Evolutionary conservation across 768 basidiomycete species (phyloP), one percentile per base, ranked within the genome.

Genomic region (Neoboletus subvelutipes): DNA sequence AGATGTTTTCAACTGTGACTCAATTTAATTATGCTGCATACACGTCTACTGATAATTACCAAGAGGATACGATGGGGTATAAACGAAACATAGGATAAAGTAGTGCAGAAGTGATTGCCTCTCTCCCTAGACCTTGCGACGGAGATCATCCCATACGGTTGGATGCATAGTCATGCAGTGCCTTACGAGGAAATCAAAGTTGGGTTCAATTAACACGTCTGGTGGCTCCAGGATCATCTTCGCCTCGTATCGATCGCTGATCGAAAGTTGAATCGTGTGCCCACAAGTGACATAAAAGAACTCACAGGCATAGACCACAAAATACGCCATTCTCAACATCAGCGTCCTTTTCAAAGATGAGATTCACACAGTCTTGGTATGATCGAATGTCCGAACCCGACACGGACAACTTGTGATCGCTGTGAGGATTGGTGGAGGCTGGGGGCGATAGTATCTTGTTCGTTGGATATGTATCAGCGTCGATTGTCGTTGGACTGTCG

Each of bases 281-380:
- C 22, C 31, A 22, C 4, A 26, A 11, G n/a, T 13, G 13, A 37
- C 26, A 45, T 7, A 52, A 54, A 17, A 28, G 28, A 49, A 76
- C 84, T 68, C 52, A 83, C 85, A 71, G 61, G 79, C 85, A 87
- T 36, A 83, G 71, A 48, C 65, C 72, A 55, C 85, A 86, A 41
- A 72, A 74, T 13, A 64, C 51, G 13, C 69, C 71, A 42, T 67
- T 41, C 51, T 62, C 56, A 24, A 72, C 36, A 36, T 74, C 56
- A 24, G 71, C 71, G 34, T 75, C 72, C 50, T 58, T 58, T 49
- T 69, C 72, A 48, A 74, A 76, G 54, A 73, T 70, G 45, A 68
- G 50, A 40, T 67, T 47, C 24, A 83, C 77, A 26, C 84, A 71
- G 12, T 75, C 76, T 52, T 71, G 71, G 22, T 82, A 64, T 53